Percentiles rank a stretch among this genome's conserved stretches.
phyloP scores from a whole-genome alignment of 495 filamentous ascomycete genomes.

The Xylaria longipes region DNA sequence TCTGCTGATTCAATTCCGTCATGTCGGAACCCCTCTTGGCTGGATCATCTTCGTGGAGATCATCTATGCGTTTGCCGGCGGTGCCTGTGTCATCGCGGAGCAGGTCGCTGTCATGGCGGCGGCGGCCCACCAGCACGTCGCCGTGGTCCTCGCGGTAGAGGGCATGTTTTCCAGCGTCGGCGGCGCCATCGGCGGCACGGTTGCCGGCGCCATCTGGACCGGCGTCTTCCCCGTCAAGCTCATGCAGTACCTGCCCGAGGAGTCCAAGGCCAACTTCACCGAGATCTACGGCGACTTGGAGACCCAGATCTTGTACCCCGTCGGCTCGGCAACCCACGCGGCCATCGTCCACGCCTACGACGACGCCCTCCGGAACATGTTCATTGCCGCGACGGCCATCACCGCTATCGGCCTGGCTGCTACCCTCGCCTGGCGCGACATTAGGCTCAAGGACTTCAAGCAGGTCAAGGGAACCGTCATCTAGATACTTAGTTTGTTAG shows the following conservation, averaged over 20 bases:
- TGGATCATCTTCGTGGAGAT: slow-evolving; percentile 81
- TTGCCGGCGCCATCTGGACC: slow-evolving; percentile 73
- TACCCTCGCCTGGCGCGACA: slow-evolving; percentile 60
- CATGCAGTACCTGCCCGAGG: slow-evolving; percentile 61
- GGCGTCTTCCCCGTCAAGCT: slow-evolving; percentile 63
- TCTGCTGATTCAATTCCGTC: slow-evolving; percentile 77
- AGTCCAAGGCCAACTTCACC: slow-evolving; percentile 49
- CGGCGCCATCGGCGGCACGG: slow-evolving; percentile 65
- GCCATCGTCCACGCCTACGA: slow-evolving; percentile 66
- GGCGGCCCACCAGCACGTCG: slow-evolving; percentile 68
- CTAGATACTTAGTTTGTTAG: slow-evolving; percentile 16
- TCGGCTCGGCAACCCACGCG: slow-evolving; percentile 55
- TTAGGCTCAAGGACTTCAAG: slow-evolving; percentile 62
- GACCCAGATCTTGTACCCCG: slow-evolving; percentile 58
- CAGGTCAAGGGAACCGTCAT: slow-evolving; percentile 43
- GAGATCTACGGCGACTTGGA: slow-evolving; percentile 60
- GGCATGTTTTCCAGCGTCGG: slow-evolving; percentile 68
- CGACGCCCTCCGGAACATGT: slow-evolving; percentile 60
- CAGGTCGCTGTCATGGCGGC: slow-evolving; percentile 74
- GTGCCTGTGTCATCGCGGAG: slow-evolving; percentile 63
- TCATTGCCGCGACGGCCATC: slow-evolving; percentile 59
- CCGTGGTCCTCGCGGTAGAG: slow-evolving; percentile 68
- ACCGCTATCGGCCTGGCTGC: slow-evolving; percentile 55
- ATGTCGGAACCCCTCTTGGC: slow-evolving; percentile 60
- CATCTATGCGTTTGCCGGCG: slow-evolving; percentile 74